Conservation (phyloP, 768 basidiomycete species). For the Tylopilus subfusipes region DNA sequence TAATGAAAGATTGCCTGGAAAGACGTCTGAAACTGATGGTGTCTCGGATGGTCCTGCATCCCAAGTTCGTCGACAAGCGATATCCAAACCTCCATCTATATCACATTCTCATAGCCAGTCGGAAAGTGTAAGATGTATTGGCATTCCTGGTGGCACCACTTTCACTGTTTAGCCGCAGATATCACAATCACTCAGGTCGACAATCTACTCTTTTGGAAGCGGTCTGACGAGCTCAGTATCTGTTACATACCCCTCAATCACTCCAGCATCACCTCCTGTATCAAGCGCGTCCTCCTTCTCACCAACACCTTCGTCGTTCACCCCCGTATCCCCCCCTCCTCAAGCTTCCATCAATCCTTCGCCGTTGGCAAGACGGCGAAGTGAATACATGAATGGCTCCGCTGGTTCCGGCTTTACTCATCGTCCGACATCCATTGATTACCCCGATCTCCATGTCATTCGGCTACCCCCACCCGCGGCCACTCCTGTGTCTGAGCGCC, state of each 20-base stretch:
- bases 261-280: conserved; percentile 36
- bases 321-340: conserved; percentile 61
- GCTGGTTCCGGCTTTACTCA: conserved; percentile 45
- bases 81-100: conserved; percentile 43
- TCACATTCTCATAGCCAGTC: conserved; percentile 46
- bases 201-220: conserved; percentile 37
- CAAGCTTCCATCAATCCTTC: conserved; percentile 83
- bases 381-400: conserved; percentile 79
- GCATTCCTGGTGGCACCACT: conserved; percentile 6
- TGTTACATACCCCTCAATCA: conserved; percentile 55
- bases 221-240: conserved; percentile 35
- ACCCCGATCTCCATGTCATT: conserved; percentile 69
- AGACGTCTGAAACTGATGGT: conserved; percentile 10
- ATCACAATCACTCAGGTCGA: conserved; percentile 34
- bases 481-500: conserved; percentile 63
- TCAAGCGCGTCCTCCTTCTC: conserved; percentile 39
- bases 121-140: conserved; percentile 42
- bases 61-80: conserved; percentile 37
- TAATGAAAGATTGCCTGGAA: conserved; percentile 17
- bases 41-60: conserved; percentile 14
- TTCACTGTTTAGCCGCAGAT: conserved; percentile 26
- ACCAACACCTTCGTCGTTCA: conserved; percentile 38
- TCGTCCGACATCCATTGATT: conserved; percentile 62
- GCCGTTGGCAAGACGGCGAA: conserved; percentile 64
- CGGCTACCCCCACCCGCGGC: conserved; percentile 81